These are phyloP conservation scores for Huntiella bhutanensis DNA, from an alignment of 2,329 filamentous ascomycete genomes.

Conservation along the genomic window DNA sequence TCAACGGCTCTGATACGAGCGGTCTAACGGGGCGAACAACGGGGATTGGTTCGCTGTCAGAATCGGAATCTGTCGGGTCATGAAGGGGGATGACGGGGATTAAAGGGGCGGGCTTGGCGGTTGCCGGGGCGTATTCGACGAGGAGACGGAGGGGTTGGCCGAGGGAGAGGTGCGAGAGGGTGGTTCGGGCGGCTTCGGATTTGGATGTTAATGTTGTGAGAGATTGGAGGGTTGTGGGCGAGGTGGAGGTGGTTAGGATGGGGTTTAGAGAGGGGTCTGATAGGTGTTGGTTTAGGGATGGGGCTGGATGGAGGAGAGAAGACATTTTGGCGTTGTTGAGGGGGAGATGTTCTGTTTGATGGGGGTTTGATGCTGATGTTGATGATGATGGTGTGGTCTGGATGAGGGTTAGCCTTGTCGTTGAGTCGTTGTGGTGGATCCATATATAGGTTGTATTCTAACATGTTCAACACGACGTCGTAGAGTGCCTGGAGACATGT, in stretches of 20 bases:
- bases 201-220: conserved; percentile 33
- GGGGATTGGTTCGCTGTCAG: not conserved
- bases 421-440: too few relatives aligned
- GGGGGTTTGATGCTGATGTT: not conserved
- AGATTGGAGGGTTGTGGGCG: conserved; percentile 26
- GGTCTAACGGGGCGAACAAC: not conserved
- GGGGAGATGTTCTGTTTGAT: not conserved
- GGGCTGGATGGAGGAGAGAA: conserved; percentile 8
- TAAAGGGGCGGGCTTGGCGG: not conserved
- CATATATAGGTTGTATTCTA: too few relatives aligned
- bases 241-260: conserved; percentile 33
- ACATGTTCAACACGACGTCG: too few relatives aligned
- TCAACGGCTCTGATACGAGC: not conserved
- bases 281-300: conserved; percentile 28
- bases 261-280: conserved; percentile 37
- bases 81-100: not conserved
- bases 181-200: conserved; percentile 33
- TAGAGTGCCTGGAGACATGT: too few relatives aligned
- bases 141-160: conserved; percentile 37
- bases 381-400: too few relatives aligned
- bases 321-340: conserved; percentile 1
- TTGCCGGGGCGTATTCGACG: conserved; percentile 24
- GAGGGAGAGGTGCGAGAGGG: conserved; percentile 32
- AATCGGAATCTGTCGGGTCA: not conserved
- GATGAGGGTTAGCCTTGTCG: too few relatives aligned